These are phyloP conservation scores for Zizania palustris DNA, from an alignment of 202 grass and related monocot genomes.

Conservation along the genomic window DNA sequence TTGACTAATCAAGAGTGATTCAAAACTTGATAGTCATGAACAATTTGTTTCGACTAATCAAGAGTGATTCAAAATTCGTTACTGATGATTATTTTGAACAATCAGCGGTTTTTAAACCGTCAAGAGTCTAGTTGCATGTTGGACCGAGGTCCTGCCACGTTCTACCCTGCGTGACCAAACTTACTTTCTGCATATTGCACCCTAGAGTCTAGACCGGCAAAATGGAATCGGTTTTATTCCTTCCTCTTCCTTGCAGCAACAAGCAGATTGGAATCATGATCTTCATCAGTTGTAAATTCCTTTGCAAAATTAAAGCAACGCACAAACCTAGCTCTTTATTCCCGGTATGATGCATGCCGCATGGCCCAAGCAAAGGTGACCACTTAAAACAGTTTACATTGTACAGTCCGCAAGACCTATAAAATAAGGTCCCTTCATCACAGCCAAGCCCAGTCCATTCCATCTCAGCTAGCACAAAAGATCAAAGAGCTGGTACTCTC, in stretches of 20 bases:
- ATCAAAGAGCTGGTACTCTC: background rate
- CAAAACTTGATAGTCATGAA: no score
- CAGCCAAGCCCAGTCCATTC: background rate
- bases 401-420: background rate
- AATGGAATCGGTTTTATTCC: background rate
- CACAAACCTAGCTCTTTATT: slow-evolving; percentile 30
- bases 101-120: no score
- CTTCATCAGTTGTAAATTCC: background rate
- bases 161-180: background rate
- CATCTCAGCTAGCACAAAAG: background rate
- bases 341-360: background rate
- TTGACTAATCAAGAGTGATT: no score
- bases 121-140: no score
- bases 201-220: background rate
- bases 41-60: no score
- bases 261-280: slow-evolving; percentile 35
- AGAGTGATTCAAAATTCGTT: no score
- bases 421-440: slow-evolving; percentile 21
- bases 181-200: background rate
- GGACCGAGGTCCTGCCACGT: no score
- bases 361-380: slow-evolving; percentile 35
- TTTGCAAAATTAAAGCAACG: slow-evolving; percentile 25
- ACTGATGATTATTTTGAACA: no score
- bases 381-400: background rate
- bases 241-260: slow-evolving; percentile 21